A percentile compares a stretch with the other conserved stretches of the same genome.
Conservation (phyloP, 495 filamentous ascomycete genomes). For the Xylaria acuta region DNA sequence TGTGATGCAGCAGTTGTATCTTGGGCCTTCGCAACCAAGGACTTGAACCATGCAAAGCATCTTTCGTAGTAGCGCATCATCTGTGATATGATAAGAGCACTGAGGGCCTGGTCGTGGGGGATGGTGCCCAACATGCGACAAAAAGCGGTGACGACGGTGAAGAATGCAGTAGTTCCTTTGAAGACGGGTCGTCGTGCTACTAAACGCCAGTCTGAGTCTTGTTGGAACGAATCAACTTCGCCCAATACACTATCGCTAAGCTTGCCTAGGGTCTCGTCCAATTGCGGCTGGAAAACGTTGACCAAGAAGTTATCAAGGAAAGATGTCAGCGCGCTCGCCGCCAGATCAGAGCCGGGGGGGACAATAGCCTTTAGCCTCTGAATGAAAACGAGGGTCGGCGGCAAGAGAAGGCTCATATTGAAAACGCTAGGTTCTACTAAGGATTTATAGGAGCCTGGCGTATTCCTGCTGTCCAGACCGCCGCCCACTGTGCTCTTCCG, state of each 20-base stretch:
- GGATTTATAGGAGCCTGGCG: conserved; percentile 63
- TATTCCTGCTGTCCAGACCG: conserved; percentile 71
- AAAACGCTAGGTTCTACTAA: conserved; percentile 95
- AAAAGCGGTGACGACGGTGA: conserved; percentile 83
- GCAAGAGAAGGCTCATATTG: conserved; percentile 93
- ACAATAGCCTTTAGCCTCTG: conserved; percentile 92
- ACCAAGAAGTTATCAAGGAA: conserved; percentile 98
- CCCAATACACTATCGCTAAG: conserved; percentile 81
- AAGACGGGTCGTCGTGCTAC: conserved; percentile 85
- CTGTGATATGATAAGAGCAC: conserved; percentile 85
- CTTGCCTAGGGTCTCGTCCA: conserved; percentile 94
- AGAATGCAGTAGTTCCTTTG: conserved; percentile 90
- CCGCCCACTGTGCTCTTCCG: conserved; percentile 55
- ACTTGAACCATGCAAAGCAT: conserved; percentile 89
- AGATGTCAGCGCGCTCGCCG: conserved; percentile 84
- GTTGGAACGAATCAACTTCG: conserved; percentile 84
- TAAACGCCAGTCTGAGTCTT: conserved; percentile 80
- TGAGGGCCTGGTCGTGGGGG: conserved; percentile 95
- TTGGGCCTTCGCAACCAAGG: conserved; percentile 64
- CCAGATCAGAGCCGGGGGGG: conserved; percentile 80
- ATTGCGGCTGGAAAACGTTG: conserved; percentile 95
- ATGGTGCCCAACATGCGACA: conserved; percentile 95
- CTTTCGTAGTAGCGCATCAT: conserved; percentile 90
- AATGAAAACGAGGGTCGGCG: conserved; percentile 91
- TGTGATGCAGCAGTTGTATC: conserved; percentile 44